Evolutionary conservation across 306 rosid genomes (phyloP).

Genomic region (Trichosanthes cucumerina): DNA sequence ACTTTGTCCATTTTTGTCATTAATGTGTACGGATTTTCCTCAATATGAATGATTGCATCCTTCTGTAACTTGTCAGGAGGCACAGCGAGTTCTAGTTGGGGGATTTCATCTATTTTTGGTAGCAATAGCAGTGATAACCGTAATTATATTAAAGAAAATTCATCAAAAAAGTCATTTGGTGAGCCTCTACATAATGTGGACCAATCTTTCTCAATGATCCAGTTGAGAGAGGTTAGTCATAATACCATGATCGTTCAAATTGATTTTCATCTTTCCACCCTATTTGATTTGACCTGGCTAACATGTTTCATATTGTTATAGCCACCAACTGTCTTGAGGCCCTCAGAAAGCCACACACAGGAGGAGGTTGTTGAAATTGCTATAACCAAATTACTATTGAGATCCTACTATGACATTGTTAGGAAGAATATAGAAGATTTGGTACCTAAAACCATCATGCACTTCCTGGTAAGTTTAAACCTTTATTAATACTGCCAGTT

Average conservation of each 20-base stretch:
- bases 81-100: constrained; percentile 63
- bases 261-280: neutral
- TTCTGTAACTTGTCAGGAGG: constrained; percentile 30
- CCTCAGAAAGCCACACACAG: constrained; percentile 74
- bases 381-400: constrained; percentile 69
- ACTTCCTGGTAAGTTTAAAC: constrained; percentile 70
- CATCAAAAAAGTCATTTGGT: constrained; percentile 29
- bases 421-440: constrained; percentile 82
- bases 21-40: neutral
- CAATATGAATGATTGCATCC: neutral
- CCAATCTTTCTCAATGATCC: constrained; percentile 64
- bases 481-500: neutral
- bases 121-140: constrained; percentile 60
- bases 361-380: constrained; percentile 69
- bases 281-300: constrained; percentile 10
- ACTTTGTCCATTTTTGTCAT: neutral
- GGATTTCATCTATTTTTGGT: constrained; percentile 90
- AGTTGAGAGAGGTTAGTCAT: constrained; percentile 68
- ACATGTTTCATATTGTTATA: constrained; percentile 20
- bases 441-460: constrained; percentile 93
- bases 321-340: constrained; percentile 93
- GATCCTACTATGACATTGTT: constrained; percentile 89
- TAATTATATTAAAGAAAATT: constrained; percentile 41
- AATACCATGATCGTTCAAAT: neutral
- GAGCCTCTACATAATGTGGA: constrained; percentile 61